Evolutionary conservation across 1,139 yeast genomes (phyloP), one percentile per base, ranked within the genome.

Genomic region (Chernovozyma sophiae-reginae): DNA sequence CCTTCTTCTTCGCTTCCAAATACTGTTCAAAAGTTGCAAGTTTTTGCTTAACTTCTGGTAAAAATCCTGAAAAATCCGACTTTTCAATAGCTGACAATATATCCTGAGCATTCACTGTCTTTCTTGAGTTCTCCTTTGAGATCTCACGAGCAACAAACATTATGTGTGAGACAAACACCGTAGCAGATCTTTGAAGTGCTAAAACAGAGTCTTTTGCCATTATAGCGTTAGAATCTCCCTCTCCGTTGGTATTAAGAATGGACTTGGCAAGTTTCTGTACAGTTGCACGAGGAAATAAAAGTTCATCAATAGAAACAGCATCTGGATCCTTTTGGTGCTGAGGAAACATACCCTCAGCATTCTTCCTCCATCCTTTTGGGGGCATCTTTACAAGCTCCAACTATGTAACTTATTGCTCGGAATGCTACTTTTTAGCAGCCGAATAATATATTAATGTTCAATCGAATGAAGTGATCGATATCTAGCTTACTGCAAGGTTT

Each of bases 301-400:
- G 68, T 35, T 80, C 86, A 38, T 82, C 87, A 10, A 83, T 81
- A 0, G 86, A 76, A 3, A 78, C 68, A 36, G 68, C 63, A 38
- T 81, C 86, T 14, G 70, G 65, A 25, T 78, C 81, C 39, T 72
- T 69, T n/a, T 65, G 66, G 7, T 79, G 65, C 33, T 54, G 67
- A 1, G 81, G 81, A 43, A 72, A 75, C 29, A 75, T 72, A 5
- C 84, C 86, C 38, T 79, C 86, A 1, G 82, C 79, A 52, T 79
- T 82, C 53, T 81, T 82, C 63, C 85, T 80, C 89, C 87, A 81
- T 32, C 89, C 87, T 57, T 82, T 82, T 53, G 89, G 89, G 43
- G 92, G 89, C 92, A 82, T 82, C n/a, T n/a, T n/a, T n/a, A n/a
- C n/a, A n/a, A n/a, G n/a, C n/a, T n/a, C n/a, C n/a, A n/a, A n/a